phyloP scores from a whole-genome alignment of 305 asterid genomes.

The Euphrasia arctica region DNA sequence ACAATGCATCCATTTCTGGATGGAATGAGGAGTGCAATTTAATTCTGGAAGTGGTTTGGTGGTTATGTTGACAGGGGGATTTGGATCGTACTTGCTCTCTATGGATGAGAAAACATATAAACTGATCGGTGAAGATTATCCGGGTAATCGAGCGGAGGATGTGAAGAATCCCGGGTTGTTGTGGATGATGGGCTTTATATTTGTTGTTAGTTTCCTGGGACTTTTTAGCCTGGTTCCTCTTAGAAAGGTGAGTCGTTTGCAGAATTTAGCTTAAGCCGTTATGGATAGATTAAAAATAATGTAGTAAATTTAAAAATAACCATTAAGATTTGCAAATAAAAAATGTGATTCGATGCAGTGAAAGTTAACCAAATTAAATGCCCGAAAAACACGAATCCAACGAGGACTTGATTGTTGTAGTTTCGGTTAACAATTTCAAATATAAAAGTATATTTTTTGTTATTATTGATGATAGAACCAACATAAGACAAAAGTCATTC shows the following conservation, averaged over 20 bases:
- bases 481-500: not conserved
- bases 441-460: not conserved
- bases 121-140: slow-evolving; percentile 82
- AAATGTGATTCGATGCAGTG: slow-evolving; percentile 4
- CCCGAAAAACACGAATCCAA: not conserved
- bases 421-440: not conserved
- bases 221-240: slow-evolving; percentile 95
- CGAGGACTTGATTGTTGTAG: slow-evolving; percentile 11
- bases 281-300: not conserved
- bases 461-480: not conserved
- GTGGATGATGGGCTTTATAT: slow-evolving; percentile 93
- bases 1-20: slow-evolving; percentile 11
- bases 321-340: not conserved
- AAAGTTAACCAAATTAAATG: slow-evolving; percentile 9
- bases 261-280: not conserved
- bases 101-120: slow-evolving; percentile 93
- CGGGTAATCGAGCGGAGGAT: slow-evolving; percentile 89
- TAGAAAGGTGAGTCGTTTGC: slow-evolving; percentile 57
- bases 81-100: slow-evolving; percentile 88
- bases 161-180: slow-evolving; percentile 85
- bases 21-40: slow-evolving; percentile 15
- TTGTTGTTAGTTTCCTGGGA: slow-evolving; percentile 89
- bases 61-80: slow-evolving; percentile 63
- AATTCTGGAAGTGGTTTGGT: slow-evolving; percentile 9
- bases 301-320: not conserved